Base-by-base conservation (phyloP, 495 filamentous ascomycete species). In the Trichoderma virens region DNA sequence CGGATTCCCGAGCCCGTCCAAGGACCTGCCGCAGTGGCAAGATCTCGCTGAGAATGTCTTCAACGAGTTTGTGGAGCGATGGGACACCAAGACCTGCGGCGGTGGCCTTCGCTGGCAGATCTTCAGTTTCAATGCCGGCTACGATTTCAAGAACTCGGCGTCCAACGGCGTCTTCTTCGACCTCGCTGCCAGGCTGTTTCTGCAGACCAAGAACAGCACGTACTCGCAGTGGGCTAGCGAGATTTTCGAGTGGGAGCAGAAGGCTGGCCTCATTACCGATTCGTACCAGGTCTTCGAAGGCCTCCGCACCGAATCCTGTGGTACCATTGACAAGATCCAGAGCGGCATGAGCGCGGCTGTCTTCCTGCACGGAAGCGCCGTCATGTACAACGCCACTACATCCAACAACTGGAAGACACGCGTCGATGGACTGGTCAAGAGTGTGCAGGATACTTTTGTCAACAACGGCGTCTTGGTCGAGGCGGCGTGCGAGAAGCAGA, bases 31-130 rank as follows among this genome's bases (percentile, higher is more conserved):
- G 27, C 86, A 89, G 54, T 96, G 90, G 90, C 76, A 94, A 20
- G 84, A 88, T 0, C 79, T 94, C 0, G 90, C 85, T 0, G 88
- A 93, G 71, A 89, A 86, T 20, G 90, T 92, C 4, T 91, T 90
- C 75, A 89, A 91, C 72, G 80, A 83, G 60, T 87, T 86, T 65
- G 82, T 78, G 3, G 70, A 73, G 0, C 82, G 89, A 18, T 95
- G 90, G 90, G 82, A 93, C 65, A 75, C 76, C n/a, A 27, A 54
- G 23, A 83, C 78, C 1, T 97, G 92, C 72, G 80, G 81, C 51
- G 92, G 92, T 51, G 92, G 92, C 3, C 75, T 96, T 61, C 80
- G 87, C 64, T 96, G 92, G 92, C 91, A 96, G 76, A 88, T 95
- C 65, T 91, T 85, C 73, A 79, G 83, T 9, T 92, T 90, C 75